phyloP scores from a whole-genome alignment of 1,139 yeast species.

The Saccharomyces hybrid region DNA sequence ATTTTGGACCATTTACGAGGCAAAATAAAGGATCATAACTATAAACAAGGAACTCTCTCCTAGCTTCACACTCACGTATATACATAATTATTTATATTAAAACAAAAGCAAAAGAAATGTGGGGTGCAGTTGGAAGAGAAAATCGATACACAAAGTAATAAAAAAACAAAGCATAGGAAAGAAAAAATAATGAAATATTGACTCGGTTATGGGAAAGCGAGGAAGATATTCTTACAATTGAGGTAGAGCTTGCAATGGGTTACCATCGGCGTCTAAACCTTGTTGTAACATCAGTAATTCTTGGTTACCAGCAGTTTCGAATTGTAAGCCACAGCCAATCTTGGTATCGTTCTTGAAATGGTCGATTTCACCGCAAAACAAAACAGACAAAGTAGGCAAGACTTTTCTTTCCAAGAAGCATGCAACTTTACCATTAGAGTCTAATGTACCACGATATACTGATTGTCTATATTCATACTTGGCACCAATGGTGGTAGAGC shows the following conservation, averaged over 20 bases:
- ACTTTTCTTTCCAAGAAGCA: conserved; percentile 91
- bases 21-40: neutral
- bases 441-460: conserved; percentile 91
- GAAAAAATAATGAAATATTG: neutral
- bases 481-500: conserved; percentile 90
- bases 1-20: neutral
- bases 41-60: neutral
- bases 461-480: conserved; percentile 97
- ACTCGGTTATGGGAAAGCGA: neutral
- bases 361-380: conserved; percentile 92
- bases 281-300: conserved; percentile 71
- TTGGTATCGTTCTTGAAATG: conserved; percentile 78
- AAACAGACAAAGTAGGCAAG: conserved; percentile 80
- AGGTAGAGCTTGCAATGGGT: conserved; percentile 57
- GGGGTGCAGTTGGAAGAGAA: neutral
- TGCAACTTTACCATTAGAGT: conserved; percentile 83
- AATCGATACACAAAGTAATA: neutral
- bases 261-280: conserved; percentile 78
- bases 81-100: neutral
- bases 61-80: neutral
- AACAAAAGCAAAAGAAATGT: neutral
- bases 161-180: neutral
- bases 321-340: conserved; percentile 90
- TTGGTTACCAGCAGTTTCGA: conserved; percentile 91
- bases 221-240: conserved; percentile 4